phyloP scores from a whole-genome alignment of 2,329 filamentous ascomycete species.

The Ceratocystis variospora region DNA sequence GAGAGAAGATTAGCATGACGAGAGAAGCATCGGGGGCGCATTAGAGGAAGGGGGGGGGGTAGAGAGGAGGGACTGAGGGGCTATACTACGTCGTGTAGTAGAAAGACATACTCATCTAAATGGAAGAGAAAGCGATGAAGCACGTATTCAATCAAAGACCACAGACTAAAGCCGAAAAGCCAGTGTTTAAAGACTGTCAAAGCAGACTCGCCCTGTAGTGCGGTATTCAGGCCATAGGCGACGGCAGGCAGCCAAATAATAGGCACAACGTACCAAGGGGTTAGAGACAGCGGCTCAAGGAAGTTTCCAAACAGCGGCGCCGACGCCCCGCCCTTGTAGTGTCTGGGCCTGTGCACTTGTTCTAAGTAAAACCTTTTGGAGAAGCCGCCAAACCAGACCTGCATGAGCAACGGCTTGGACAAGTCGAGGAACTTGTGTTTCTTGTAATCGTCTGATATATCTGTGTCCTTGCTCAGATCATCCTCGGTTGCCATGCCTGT shows the following conservation, averaged over 20 bases:
- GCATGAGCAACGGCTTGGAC: conserved; percentile 66
- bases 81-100: not conserved
- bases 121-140: conserved; percentile 90
- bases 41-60: not conserved
- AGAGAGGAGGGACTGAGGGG: not conserved
- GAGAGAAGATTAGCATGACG: not conserved
- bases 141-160: conserved; percentile 81
- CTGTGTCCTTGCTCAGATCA: conserved; percentile 77
- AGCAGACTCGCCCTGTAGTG: conserved; percentile 41
- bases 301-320: conserved; percentile 96
- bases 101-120: conserved; percentile 60
- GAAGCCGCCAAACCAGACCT: conserved; percentile 81
- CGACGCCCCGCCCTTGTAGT: conserved; percentile 86
- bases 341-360: conserved; percentile 86
- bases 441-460: conserved; percentile 61
- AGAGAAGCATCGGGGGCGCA: not conserved
- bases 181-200: conserved; percentile 47
- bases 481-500: conserved; percentile 86
- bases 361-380: conserved; percentile 92
- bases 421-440: conserved; percentile 90
- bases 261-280: conserved; percentile 85
- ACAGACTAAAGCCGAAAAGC: conserved; percentile 56
- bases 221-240: conserved; percentile 54
- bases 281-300: conserved; percentile 91
- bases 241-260: conserved; percentile 72